Evolutionary conservation across 2,329 filamentous ascomycete species (phyloP), one percentile per base, ranked within the genome.

Genomic region (Septoria linicola): DNA sequence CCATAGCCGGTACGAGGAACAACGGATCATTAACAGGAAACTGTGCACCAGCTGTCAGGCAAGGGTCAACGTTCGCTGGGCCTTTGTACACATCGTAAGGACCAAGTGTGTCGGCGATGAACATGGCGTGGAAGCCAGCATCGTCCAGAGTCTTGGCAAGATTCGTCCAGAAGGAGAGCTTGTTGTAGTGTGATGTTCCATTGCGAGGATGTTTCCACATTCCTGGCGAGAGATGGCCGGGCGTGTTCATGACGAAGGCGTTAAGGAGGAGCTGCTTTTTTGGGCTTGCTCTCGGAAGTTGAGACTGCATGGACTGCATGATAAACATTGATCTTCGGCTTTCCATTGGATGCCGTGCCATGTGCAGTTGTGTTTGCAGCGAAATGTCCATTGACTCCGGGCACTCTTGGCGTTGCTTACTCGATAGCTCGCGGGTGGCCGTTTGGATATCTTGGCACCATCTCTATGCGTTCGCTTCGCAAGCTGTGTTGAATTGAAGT

Each of bases 21-120:
- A 52, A 23, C 7, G 52, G 52, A 63, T 54, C 49, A 52, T 84
- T 85, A 11, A 85, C 80, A 0, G 84, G 83, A 76, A 81, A 86
- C 65, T 87, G 84, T 0, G 82, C 81, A 1, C 80, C 83, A 0
- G 81, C 79, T 0, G 75, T 64, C 41, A 84, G 76, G 0, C 82
- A 80, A 0, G 83, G 77, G 3, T 79, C 77, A 2, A 85, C 71
- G 51, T 79, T 82, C 3, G 72, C 68, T 1, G 80, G 80, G 0
- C 80, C 77, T 54, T 81, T 81, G 68, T 85, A 87, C 2, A 86
- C 82, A 69, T 87, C 83, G 59, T 87, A 86, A 2, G 80, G 80
- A 14, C 59, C 81, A 69, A 86, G 72, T 0, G 83, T 80, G 62
- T 85, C 82, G 0, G 82, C 82, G 44, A 85, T 81, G 64, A 84